A percentile compares a stretch with the other conserved stretches of the same genome.
phyloP scores from a whole-genome alignment of 2,329 filamentous ascomycete genomes.

The Lizonia empirigonia region DNA sequence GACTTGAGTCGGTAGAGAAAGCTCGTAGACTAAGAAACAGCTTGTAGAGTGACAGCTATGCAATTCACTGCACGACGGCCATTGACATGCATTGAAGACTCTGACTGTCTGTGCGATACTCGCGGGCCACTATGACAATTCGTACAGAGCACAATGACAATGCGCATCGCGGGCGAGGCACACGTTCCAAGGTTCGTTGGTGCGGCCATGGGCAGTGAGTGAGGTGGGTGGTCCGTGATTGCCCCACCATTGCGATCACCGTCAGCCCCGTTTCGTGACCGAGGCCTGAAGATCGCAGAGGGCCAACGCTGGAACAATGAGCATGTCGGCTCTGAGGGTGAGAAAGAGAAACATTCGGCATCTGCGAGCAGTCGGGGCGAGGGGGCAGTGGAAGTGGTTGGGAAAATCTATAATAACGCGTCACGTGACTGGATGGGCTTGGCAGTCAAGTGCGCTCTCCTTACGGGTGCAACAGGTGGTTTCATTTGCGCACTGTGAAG shows the following conservation, averaged over 20 bases:
- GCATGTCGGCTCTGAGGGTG: too few relatives aligned
- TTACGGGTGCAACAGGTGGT: neutral
- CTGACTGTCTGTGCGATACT: neutral
- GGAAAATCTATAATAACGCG: neutral
- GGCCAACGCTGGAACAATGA: too few relatives aligned
- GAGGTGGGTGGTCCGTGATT: neutral
- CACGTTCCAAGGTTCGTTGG: too few relatives aligned
- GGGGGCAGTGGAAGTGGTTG: conserved; percentile 3
- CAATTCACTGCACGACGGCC: neutral
- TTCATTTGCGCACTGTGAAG: conserved; percentile 8
- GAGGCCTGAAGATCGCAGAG: neutral
- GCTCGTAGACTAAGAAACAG: neutral
- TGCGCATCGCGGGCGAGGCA: too few relatives aligned
- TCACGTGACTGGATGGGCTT: conserved; percentile 1
- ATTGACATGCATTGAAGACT: neutral
- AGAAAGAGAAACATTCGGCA: too few relatives aligned
- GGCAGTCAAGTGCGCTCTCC: neutral
- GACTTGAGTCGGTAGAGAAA: neutral
- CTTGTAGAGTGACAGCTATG: neutral
- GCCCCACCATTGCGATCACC: neutral
- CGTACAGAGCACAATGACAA: too few relatives aligned
- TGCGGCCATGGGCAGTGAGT: too few relatives aligned
- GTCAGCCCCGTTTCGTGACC: conserved; percentile 4
- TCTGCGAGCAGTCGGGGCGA: neutral
- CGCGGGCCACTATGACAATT: neutral